phyloP scores from a whole-genome alignment of 257 asterid species.

The Salvia splendens region DNA sequence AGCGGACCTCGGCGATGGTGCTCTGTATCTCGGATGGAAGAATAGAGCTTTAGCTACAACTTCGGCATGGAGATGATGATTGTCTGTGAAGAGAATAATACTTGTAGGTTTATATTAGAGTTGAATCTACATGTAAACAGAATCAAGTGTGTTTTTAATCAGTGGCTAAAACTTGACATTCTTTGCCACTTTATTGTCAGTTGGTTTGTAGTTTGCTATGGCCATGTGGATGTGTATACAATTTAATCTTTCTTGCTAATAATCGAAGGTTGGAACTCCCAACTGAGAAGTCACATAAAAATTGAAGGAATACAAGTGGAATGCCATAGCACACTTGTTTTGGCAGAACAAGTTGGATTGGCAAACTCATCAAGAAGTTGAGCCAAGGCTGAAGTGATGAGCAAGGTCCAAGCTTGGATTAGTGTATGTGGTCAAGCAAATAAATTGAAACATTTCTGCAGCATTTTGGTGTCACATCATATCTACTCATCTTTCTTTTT shows the following conservation, averaged over 20 bases:
- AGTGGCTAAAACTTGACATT: neutral
- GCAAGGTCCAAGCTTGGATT: conserved; percentile 35
- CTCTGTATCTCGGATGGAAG: conserved; percentile 85
- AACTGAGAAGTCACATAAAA: too few species aligned
- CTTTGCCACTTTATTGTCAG: neutral
- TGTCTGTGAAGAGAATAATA: neutral
- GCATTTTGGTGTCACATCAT: neutral
- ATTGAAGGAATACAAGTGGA: too few species aligned
- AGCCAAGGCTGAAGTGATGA: conserved; percentile 40
- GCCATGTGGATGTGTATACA: too few species aligned
- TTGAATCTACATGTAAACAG: conserved; percentile 22
- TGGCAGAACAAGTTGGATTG: conserved; percentile 30
- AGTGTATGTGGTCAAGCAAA: conserved; percentile 23
- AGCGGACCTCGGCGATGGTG: conserved; percentile 55
- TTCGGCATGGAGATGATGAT: conserved; percentile 76
- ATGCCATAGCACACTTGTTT: too few species aligned
- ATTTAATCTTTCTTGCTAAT: too few species aligned
- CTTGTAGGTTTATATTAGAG: neutral
- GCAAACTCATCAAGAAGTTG: conserved; percentile 31
- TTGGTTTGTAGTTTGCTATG: neutral
- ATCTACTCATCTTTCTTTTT: too few species aligned
- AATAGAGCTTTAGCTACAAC: conserved; percentile 62
- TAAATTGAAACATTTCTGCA: conserved; percentile 4
- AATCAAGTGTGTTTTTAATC: conserved; percentile 7
- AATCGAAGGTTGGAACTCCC: neutral